Evolutionary conservation across 805 yeast genomes (phyloP).

Genomic region (Metschnikowia sp.): DNA sequence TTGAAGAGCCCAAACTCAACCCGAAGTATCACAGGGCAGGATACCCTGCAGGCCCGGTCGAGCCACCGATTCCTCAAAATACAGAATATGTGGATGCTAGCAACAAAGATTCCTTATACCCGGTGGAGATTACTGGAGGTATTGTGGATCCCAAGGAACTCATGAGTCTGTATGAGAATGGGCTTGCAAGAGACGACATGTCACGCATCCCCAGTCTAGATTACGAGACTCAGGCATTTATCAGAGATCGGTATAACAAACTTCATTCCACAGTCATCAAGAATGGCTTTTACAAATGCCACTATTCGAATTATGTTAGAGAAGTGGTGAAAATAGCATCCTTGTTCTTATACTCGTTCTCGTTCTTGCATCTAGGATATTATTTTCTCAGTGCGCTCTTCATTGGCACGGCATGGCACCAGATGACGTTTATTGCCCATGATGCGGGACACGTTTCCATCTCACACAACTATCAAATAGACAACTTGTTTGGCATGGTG

Average conservation of each 20-base stretch:
- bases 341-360: constrained; percentile 48
- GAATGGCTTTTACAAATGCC: constrained; percentile 67
- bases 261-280: constrained; percentile 54
- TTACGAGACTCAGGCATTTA: constrained; percentile 55
- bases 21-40: constrained; percentile 26
- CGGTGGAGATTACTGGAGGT: constrained; percentile 18
- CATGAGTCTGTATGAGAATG: constrained; percentile 57
- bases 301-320: constrained; percentile 67
- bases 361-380: constrained; percentile 45
- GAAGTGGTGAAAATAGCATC: constrained; percentile 61
- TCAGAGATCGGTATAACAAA: constrained; percentile 56
- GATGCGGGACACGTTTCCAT: constrained; percentile 87
- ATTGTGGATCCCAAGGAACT: constrained; percentile 56
- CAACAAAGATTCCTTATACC: constrained; percentile 33
- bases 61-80: constrained; percentile 53
- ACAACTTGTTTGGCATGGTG: constrained; percentile 67
- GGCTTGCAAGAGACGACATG: constrained; percentile 53
- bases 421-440: constrained; percentile 80
- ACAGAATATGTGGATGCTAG: constrained; percentile 35
- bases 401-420: constrained; percentile 85
- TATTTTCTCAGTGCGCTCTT: constrained; percentile 56
- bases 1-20: constrained; percentile 9
- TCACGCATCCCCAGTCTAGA: constrained; percentile 62
- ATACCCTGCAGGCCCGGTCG: constrained; percentile 38
- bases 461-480: constrained; percentile 74